These are phyloP conservation scores for Allomyces macrogynus DNA, from an alignment of 192 early-diverging fungal genomes.

Conservation along the genomic window DNA sequence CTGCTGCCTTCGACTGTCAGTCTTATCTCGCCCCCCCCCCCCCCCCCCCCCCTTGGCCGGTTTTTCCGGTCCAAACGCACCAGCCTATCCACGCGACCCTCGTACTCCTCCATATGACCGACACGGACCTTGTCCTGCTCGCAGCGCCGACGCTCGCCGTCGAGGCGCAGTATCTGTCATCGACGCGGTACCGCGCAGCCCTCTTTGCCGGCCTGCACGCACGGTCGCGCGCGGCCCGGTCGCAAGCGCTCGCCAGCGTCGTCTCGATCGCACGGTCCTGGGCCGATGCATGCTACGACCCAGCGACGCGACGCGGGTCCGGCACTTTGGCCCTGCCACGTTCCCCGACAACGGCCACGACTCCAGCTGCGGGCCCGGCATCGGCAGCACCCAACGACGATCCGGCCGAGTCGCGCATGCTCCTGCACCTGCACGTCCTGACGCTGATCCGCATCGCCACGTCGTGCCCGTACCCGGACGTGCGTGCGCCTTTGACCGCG, in stretches of 20 bases:
- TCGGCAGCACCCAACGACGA: not conserved
- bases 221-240: not conserved
- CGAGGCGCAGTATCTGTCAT: not conserved
- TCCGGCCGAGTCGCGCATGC: not conserved
- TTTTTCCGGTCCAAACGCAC: too few relatives aligned
- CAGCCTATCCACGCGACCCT: too few relatives aligned
- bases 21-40: too few relatives aligned
- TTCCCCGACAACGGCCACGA: not conserved
- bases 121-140: not conserved
- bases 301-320: not conserved
- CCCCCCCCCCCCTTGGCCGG: too few relatives aligned
- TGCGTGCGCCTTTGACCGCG: not conserved
- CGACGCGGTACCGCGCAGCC: not conserved
- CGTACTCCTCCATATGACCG: too few relatives aligned
- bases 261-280: not conserved
- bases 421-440: not conserved
- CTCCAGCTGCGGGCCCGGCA: not conserved
- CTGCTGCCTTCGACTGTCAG: too few relatives aligned
- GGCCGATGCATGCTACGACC: not conserved
- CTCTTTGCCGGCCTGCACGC: not conserved
- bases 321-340: not conserved
- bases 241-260: not conserved
- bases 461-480: not conserved
- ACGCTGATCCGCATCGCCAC: not conserved
- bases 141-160: not conserved